Percentiles rank a stretch among this genome's conserved stretches.
phyloP scores from a whole-genome alignment of 495 filamentous ascomycete genomes.

The Annulohypoxylon maeteangense region DNA sequence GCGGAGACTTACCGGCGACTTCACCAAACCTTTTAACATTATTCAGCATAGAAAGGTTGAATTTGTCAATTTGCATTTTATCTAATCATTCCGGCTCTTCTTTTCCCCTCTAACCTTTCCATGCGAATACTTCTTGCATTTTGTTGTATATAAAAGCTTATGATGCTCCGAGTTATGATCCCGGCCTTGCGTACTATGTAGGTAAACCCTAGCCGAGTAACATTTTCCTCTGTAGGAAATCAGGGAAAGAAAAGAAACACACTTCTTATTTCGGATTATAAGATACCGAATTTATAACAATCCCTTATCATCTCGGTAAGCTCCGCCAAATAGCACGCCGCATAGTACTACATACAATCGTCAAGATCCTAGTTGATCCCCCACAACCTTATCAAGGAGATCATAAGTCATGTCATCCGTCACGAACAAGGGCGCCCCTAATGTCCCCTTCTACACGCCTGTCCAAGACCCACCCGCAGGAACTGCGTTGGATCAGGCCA shows the following conservation, averaged over 20 bases:
- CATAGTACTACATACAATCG: neutral
- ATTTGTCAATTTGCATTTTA: neutral
- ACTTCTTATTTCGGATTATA: neutral
- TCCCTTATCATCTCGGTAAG: conserved; percentile 20
- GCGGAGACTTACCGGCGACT: neutral
- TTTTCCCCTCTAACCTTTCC: conserved; percentile 5
- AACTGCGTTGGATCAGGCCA: conserved; percentile 59
- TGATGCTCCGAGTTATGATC: neutral
- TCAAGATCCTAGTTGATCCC: conserved; percentile 10
- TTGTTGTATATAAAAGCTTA: neutral
- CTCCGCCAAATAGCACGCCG: neutral
- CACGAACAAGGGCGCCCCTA: conserved; percentile 48
- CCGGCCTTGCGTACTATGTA: neutral
- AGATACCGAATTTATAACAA: neutral
- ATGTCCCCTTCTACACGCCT: conserved; percentile 68
- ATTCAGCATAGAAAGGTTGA: neutral
- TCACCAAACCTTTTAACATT: neutral
- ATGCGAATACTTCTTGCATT: neutral
- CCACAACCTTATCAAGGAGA: neutral
- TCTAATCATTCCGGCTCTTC: neutral
- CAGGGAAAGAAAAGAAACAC: neutral
- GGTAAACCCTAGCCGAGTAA: neutral
- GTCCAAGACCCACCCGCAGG: conserved; percentile 65
- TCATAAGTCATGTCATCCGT: conserved; percentile 9
- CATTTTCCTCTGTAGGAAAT: neutral